Evolutionary conservation across 2,329 filamentous ascomycete genomes (phyloP).

Genomic region (Diplodia intermedia): DNA sequence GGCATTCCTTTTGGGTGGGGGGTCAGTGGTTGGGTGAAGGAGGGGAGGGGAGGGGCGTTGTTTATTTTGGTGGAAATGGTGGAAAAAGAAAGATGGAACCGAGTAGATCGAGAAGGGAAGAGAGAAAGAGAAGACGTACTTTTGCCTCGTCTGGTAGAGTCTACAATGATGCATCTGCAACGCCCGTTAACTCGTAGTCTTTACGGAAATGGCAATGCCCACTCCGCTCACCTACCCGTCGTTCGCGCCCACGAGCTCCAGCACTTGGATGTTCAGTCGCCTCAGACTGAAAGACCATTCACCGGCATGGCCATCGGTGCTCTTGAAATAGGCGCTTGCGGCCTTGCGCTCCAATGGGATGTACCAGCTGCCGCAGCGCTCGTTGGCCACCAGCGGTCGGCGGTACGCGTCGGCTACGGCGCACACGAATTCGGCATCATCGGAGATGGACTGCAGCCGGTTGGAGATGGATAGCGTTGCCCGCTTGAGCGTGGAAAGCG

Average conservation of each 20-base stretch:
- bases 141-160: slow-evolving; percentile 92
- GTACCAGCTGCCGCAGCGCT: slow-evolving; percentile 97
- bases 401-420: slow-evolving; percentile 62
- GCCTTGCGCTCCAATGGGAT: slow-evolving; percentile 69
- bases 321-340: slow-evolving; percentile 93
- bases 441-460: slow-evolving; percentile 77
- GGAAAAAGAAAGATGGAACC: neutral
- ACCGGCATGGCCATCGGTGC: slow-evolving; percentile 90
- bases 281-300: slow-evolving; percentile 90
- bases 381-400: slow-evolving; percentile 85
- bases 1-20: slow-evolving; percentile 70
- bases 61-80: neutral
- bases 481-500: slow-evolving; percentile 74
- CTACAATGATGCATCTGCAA: slow-evolving; percentile 77
- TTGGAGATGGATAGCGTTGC: slow-evolving; percentile 80
- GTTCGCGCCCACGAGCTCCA: slow-evolving; percentile 69
- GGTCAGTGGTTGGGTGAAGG: neutral
- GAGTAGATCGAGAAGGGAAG: neutral
- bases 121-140: slow-evolving; percentile 55
- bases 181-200: neutral
- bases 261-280: slow-evolving; percentile 81
- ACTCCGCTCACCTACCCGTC: slow-evolving; percentile 64
- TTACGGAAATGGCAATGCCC: too few relatives aligned
- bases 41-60: neutral
- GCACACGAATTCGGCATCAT: slow-evolving; percentile 77